Evolutionary conservation across 305 asterid genomes (phyloP).

Genomic region (Ajuga reptans): DNA sequence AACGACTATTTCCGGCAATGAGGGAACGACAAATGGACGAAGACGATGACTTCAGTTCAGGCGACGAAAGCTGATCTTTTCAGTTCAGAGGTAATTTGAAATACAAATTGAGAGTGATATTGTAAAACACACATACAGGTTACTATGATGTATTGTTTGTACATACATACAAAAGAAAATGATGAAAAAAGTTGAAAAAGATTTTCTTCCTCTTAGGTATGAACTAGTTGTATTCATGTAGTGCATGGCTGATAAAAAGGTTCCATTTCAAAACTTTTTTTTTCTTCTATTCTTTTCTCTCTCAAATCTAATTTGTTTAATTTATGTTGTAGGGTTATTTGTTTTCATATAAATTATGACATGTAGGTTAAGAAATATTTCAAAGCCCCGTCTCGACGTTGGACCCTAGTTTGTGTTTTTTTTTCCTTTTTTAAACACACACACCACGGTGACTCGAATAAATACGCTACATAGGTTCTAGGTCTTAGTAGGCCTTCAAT

Average conservation of each 20-base stretch:
- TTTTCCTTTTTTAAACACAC: no score
- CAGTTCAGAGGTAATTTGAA: background rate
- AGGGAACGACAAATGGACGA: constrained; percentile 43
- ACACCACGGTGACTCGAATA: no score
- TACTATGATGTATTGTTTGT: constrained; percentile 13
- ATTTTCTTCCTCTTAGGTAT: background rate
- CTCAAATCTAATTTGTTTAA: background rate
- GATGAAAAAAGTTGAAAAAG: background rate
- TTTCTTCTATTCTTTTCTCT: background rate
- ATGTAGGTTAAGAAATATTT: no score
- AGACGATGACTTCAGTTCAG: constrained; percentile 54
- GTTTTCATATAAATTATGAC: no score
- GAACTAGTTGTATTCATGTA: constrained; percentile 1
- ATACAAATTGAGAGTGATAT: background rate
- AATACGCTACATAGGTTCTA: no score
- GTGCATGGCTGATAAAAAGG: constrained; percentile 14
- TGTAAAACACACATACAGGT: background rate
- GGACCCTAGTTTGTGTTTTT: no score
- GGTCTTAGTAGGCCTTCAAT: no score
- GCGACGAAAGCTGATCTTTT: constrained; percentile 39
- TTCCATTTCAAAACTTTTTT: background rate
- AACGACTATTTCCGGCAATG: constrained; percentile 64
- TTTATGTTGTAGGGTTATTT: no score
- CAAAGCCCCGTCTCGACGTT: no score
- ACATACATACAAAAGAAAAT: constrained; percentile 21